These are phyloP conservation scores for Paramyrothecium roridum DNA, from an alignment of 2,329 filamentous ascomycete genomes.

Conservation along the genomic window DNA sequence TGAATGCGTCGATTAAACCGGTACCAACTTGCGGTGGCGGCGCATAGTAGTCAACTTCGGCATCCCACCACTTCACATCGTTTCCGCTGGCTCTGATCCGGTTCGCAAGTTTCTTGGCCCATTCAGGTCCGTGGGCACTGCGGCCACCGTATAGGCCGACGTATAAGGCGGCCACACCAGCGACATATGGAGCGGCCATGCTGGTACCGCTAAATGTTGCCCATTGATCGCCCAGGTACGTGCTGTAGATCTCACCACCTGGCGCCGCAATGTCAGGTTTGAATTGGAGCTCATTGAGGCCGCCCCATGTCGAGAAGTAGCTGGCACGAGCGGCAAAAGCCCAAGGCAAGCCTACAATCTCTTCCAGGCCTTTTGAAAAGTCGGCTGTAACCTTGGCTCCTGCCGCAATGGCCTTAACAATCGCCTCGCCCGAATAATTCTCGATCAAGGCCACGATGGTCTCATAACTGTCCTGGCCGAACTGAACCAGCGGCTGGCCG, in stretches of 20 bases:
- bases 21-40: conserved; percentile 29
- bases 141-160: conserved; percentile 27
- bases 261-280: conserved; percentile 41
- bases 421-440: conserved; percentile 14
- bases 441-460: conserved; percentile 13
- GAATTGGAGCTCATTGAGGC: conserved; percentile 36
- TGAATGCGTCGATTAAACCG: conserved; percentile 42
- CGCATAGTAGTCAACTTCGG: conserved; percentile 6
- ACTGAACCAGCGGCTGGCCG: conserved; percentile 9
- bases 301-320: conserved; percentile 39
- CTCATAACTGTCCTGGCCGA: conserved; percentile 5
- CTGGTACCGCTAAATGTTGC: conserved; percentile 43
- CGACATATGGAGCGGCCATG: conserved; percentile 45
- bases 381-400: conserved; percentile 24
- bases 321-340: conserved; percentile 30
- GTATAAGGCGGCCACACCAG: conserved; percentile 36
- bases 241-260: conserved; percentile 36
- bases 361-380: conserved; percentile 17
- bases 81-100: conserved; percentile 29
- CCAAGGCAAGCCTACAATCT: conserved; percentile 16
- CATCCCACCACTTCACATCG: conserved; percentile 14
- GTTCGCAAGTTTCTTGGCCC: conserved; percentile 20
- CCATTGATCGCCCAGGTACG: conserved; percentile 28
- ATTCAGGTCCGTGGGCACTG: conserved; percentile 22
- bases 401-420: conserved; percentile 19